phyloP scores from a whole-genome alignment of 1,284 basidiomycete genomes.

The Athelia psychrophila region DNA sequence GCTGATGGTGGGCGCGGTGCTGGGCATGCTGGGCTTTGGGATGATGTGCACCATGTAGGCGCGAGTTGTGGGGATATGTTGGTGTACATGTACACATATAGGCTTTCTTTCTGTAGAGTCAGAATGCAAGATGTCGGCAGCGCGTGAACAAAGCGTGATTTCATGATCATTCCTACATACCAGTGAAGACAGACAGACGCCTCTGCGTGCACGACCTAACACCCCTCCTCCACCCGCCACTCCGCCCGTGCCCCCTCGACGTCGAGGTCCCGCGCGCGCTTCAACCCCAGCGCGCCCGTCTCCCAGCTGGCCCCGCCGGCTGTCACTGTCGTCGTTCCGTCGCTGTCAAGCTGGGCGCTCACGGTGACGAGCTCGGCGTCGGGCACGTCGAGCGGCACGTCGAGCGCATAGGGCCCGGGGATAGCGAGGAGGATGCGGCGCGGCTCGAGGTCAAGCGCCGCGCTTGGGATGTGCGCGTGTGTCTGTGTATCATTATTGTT shows the following conservation, averaged over 20 bases:
- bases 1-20: too few relatives aligned
- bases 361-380: slow-evolving; percentile 20
- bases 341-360: slow-evolving; percentile 3
- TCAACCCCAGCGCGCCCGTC: slow-evolving; percentile 21
- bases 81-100: too few relatives aligned
- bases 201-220: slow-evolving; percentile 27
- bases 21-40: too few relatives aligned
- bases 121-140: not conserved
- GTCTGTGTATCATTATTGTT: slow-evolving; percentile 17
- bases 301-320: slow-evolving; percentile 1
- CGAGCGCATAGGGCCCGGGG: slow-evolving; percentile 27
- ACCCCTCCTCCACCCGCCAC: slow-evolving; percentile 31
- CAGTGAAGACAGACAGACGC: too few relatives aligned
- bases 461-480: slow-evolving; percentile 17
- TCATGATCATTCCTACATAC: too few relatives aligned
- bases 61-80: not conserved
- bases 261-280: slow-evolving; percentile 28
- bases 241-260: slow-evolving; percentile 35
- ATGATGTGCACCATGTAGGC: slow-evolving; percentile 49
- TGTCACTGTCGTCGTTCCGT: too few relatives aligned
- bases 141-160: too few relatives aligned
- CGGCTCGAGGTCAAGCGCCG: slow-evolving; percentile 34
- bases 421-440: slow-evolving; percentile 27
- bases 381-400: slow-evolving; percentile 26
- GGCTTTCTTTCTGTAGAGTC: too few relatives aligned